Base-by-base conservation (phyloP, 1,284 basidiomycete genomes). In the Boletus mariae region DNA sequence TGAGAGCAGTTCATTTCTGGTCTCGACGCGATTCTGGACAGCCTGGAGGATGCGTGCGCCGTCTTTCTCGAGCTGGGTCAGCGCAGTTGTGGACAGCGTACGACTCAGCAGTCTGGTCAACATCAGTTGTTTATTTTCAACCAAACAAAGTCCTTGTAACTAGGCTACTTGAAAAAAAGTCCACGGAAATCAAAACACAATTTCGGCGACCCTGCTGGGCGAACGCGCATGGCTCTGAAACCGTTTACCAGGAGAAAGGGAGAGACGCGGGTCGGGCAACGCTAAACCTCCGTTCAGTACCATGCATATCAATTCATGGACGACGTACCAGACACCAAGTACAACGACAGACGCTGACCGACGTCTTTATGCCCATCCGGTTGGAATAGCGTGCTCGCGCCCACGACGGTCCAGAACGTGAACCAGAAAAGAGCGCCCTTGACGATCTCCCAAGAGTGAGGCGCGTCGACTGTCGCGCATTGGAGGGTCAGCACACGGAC, bases 1-100 rank as follows among this genome's bases (percentile, higher is more conserved):
- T 46, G 59, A 59, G 7, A 72, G 45, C 2, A 75, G 38, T 31
- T 59, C 58, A 17, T 58, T 56, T 51, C 71, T 52, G 25, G 63
- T 59, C 31, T 64, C 56, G 26, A 74, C 61, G 46, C 65, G 64
- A 32, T 60, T 68, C 46, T 64, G 56, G 10, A 74, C 67, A 20
- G 73, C 68, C 0, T 58, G 61, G 6, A 74, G 63, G 25, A 75
- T 61, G 10, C 66, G 67, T 17, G 59, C 57, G 28, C 71, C 63
- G 29, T 70, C 67, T 12, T 60, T 55, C 55, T 73, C 71, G 13
- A 73, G 61, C 47, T 68, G 62, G 25, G 34, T 26, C 28, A 66
- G 20, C 20, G 20, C 20, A 0, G 20, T 45, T 13, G 54, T 53
- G 7, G 57, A 50, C 23, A 58, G 56, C 2, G 50, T 37, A 40